Evolutionary conservation across 2,329 filamentous ascomycete species (phyloP), one percentile per base, ranked within the genome.

Genomic region (Colletotrichum brevisporum): DNA sequence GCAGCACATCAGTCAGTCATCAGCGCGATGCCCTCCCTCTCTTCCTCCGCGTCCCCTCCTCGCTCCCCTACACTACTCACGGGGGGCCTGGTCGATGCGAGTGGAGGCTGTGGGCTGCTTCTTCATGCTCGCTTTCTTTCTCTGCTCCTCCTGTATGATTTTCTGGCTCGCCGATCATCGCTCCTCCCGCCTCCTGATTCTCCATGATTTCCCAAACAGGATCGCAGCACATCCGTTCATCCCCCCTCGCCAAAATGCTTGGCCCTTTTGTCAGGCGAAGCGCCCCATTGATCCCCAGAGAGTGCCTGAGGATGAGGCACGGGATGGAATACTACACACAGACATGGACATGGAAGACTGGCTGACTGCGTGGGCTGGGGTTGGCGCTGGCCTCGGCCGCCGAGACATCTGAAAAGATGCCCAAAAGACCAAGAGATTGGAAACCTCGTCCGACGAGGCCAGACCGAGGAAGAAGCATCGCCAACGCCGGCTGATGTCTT

Each of bases 161-260:
- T 65, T 55, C 66, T 65, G 31, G 43, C 66, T 59, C 53, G 67
- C 43, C 45, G 67, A 67, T 69, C 66, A 59, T 55, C 16, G 62
- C 60, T 53, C 27, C 55, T 61, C 55, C 55, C 50, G 62, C 43
- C 51, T 55, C 55, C 51, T 67, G 48, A 41, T 56, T 67, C 64
- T 60, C 67, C 62, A 57, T 59, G 66, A 60, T 67, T 67, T 67
- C 52, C 67, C 67, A 69, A 57, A 69, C 62, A 56, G 67, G 51
- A 61, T 67, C 51, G 50, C 63, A 52, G 45, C 67, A 61, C 67
- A 67, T 66, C 54, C 51, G 67, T 67, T 61, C 62, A 31, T 65
- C 54, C 61, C 66, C 54, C 67, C 62, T 69, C 63, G 62, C 55
- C 45, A 61, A 69, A 69, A 61, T 66, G 63, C 67, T 69, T 66